Evolutionary conservation across 1,284 basidiomycete species (phyloP).

Genomic region (Binderoboletus segoi): DNA sequence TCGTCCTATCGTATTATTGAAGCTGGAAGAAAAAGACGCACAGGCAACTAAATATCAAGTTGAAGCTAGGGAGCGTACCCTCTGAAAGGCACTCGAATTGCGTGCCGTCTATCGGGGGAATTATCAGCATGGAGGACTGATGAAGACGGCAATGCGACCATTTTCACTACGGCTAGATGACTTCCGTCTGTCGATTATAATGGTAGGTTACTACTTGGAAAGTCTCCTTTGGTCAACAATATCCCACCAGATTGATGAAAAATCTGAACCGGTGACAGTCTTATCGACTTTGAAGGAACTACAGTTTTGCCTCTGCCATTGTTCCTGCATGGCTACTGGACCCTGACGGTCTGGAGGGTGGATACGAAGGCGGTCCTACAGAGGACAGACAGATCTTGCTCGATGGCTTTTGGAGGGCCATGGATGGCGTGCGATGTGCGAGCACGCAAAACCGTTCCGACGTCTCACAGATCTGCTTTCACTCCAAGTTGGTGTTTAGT

Average conservation of each 20-base stretch:
- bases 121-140: not conserved
- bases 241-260: not conserved
- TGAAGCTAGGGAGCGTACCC: not conserved
- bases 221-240: not conserved
- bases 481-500: not conserved
- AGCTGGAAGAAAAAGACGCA: not conserved
- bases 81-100: not conserved
- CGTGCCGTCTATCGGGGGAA: constrained; percentile 4
- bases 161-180: constrained; percentile 2
- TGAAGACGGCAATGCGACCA: not conserved
- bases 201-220: not conserved
- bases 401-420: not conserved
- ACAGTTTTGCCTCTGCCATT: not conserved
- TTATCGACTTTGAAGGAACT: not conserved
- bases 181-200: constrained; percentile 5
- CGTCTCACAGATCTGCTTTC: not conserved
- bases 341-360: not conserved
- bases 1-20: not conserved
- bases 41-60: not conserved
- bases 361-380: not conserved
- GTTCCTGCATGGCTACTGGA: not conserved
- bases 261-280: not conserved
- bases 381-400: not conserved
- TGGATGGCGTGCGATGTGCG: not conserved
- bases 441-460: not conserved